A percentile compares a stretch with the other conserved stretches of the same genome.
phyloP scores from a whole-genome alignment of 2,329 filamentous ascomycete genomes.

The Drechslerella coelobrocha region DNA sequence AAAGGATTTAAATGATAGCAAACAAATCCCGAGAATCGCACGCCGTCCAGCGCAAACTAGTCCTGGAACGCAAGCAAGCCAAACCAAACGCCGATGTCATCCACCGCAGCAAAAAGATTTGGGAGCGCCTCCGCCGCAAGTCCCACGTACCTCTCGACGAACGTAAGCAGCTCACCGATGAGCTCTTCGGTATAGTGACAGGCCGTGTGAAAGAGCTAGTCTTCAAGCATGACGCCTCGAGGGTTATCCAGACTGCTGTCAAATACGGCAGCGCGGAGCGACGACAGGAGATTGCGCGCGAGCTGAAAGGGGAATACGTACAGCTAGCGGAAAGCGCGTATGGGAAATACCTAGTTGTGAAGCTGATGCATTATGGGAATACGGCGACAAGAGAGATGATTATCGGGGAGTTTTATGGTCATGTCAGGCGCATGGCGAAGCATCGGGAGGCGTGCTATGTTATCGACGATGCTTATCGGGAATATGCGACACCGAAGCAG shows the following conservation, averaged over 20 bases:
- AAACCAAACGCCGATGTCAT: constrained; percentile 93
- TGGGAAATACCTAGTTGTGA: constrained; percentile 95
- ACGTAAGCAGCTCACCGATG: constrained; percentile 81
- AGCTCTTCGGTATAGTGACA: constrained; percentile 89
- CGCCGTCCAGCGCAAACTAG: constrained; percentile 87
- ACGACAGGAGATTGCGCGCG: constrained; percentile 81
- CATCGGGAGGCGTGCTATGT: constrained; percentile 98
- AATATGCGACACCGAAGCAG: constrained; percentile 82
- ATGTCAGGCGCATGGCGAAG: constrained; percentile 90
- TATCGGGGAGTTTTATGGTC: constrained; percentile 92
- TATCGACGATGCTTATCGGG: constrained; percentile 92
- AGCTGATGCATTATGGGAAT: constrained; percentile 91
- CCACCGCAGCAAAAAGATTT: constrained; percentile 89
- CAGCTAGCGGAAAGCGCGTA: constrained; percentile 92
- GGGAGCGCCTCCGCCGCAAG: constrained; percentile 91
- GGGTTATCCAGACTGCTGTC: constrained; percentile 93
- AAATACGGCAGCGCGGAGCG: constrained; percentile 91
- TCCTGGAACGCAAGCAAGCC: constrained; percentile 84
- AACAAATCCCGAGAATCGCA: constrained; percentile 85
- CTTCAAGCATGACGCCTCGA: constrained; percentile 97
- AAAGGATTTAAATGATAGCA: constrained; percentile 55
- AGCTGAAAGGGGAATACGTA: constrained; percentile 83
- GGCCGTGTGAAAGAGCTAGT: constrained; percentile 93
- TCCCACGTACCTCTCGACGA: constrained; percentile 91
- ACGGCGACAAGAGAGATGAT: constrained; percentile 84